Conservation (phyloP, 2,329 filamentous ascomycete species). For the Botrytis elliptica region DNA sequence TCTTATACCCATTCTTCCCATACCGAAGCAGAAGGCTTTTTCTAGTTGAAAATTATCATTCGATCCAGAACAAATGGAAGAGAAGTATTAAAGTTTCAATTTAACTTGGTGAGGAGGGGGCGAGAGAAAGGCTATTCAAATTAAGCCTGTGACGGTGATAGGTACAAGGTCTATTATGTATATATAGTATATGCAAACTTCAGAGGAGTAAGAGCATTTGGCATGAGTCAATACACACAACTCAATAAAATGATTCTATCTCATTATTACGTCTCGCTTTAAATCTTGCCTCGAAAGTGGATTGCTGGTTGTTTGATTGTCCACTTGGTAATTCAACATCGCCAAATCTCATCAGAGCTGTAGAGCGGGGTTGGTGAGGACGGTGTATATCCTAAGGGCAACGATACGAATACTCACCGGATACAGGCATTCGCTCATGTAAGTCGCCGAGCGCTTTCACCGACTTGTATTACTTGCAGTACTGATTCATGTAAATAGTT, state of each 20-base stretch:
- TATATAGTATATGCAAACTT: not conserved
- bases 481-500: too few species aligned
- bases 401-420: too few species aligned
- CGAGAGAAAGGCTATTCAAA: not conserved
- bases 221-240: not conserved
- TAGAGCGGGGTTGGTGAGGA: not conserved
- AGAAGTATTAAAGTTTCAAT: too few species aligned
- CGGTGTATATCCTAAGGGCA: not conserved
- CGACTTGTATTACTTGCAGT: too few species aligned
- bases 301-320: conserved; percentile 30
- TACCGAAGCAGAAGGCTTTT: not conserved
- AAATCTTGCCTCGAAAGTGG: conserved; percentile 33
- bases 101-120: not conserved
- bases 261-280: not conserved
- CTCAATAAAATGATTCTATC: not conserved
- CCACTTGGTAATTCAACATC: conserved; percentile 24
- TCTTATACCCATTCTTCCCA: not conserved
- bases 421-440: too few species aligned
- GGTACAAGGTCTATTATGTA: too few species aligned
- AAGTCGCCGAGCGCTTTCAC: too few species aligned
- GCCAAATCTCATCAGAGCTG: conserved; percentile 16
- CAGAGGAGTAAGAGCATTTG: not conserved
- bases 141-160: not conserved
- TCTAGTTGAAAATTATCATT: not conserved
- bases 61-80: not conserved